Evolutionary conservation across 1,284 basidiomycete genomes (phyloP).

Genomic region (Cryptococcus sp.): DNA sequence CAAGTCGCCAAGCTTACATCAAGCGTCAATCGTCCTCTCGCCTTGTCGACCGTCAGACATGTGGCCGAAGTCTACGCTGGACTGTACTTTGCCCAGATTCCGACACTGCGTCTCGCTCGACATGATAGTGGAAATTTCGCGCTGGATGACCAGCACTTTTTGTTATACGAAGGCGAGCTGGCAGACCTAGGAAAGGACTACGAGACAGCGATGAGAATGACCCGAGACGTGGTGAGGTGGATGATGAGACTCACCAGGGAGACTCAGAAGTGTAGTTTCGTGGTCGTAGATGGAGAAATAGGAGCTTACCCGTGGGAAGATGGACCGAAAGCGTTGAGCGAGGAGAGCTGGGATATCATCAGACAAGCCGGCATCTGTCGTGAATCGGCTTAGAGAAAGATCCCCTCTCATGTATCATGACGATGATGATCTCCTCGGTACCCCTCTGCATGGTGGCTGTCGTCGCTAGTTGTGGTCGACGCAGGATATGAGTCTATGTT

Average conservation of each 20-base stretch:
- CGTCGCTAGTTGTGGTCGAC: too few species aligned
- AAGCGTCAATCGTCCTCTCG: too few species aligned
- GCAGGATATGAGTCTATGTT: too few species aligned
- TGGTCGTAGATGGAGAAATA: neutral
- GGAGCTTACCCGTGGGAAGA: neutral
- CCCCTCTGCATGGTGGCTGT: too few species aligned
- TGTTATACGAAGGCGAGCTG: neutral
- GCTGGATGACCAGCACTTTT: neutral
- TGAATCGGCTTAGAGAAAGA: too few species aligned
- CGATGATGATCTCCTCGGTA: too few species aligned
- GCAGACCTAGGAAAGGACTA: neutral
- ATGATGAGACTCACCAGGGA: neutral
- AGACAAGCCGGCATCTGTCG: neutral
- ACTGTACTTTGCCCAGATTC: slow-evolving; percentile 4
- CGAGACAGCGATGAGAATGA: neutral
- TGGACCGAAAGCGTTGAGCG: neutral
- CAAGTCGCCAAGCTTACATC: neutral
- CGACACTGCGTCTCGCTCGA: neutral
- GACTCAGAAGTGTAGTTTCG: neutral
- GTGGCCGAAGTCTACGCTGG: neutral
- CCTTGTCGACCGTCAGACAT: too few species aligned
- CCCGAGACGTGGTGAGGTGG: slow-evolving; percentile 1
- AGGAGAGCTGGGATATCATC: slow-evolving; percentile 1
- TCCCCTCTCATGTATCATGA: too few species aligned
- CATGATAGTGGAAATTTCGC: neutral